Percentiles rank a stretch among this genome's conserved stretches.
Conservation (phyloP, 352 stramenopile genomes). For the Elongisporangium senticosum region DNA sequence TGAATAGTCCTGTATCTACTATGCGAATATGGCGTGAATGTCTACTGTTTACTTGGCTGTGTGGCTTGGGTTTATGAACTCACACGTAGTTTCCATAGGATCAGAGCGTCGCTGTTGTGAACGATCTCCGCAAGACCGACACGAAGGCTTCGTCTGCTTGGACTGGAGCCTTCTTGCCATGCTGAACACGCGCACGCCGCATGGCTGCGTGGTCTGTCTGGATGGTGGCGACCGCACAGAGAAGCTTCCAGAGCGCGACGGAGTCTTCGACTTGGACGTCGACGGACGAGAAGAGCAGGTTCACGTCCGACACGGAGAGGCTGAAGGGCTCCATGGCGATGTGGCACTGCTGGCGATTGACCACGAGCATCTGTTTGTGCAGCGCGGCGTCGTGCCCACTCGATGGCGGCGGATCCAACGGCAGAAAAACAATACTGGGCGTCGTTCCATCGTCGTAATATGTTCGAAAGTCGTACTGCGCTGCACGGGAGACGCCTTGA, state of each 20-base stretch:
- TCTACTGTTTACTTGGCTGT: background rate
- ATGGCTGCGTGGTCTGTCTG: constrained; percentile 42
- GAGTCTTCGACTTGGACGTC: constrained; percentile 46
- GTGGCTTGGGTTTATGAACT: background rate
- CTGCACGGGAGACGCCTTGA: too few relatives aligned
- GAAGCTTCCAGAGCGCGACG: constrained; percentile 40
- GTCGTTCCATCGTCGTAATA: background rate
- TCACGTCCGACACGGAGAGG: constrained; percentile 37
- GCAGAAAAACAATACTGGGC: background rate
- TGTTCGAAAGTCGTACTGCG: background rate
- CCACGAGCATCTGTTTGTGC: constrained; percentile 16
- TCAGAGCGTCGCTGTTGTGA: background rate
- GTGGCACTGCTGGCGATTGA: constrained; percentile 55
- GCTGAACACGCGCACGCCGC: constrained; percentile 33
- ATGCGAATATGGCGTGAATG: background rate
- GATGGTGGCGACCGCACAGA: constrained; percentile 34
- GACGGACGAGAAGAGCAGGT: constrained; percentile 53
- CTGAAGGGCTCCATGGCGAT: constrained; percentile 52
- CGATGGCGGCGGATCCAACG: constrained; percentile 9
- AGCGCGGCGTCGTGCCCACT: background rate
- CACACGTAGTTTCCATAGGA: background rate
- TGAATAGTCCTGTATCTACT: background rate
- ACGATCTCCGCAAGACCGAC: background rate
- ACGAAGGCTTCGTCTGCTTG: background rate
- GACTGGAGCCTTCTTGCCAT: constrained; percentile 1